Percentiles rank a stretch among this genome's conserved stretches.
phyloP scores from a whole-genome alignment of 345 rosid genomes.

The Pseudoturritis turrita region DNA sequence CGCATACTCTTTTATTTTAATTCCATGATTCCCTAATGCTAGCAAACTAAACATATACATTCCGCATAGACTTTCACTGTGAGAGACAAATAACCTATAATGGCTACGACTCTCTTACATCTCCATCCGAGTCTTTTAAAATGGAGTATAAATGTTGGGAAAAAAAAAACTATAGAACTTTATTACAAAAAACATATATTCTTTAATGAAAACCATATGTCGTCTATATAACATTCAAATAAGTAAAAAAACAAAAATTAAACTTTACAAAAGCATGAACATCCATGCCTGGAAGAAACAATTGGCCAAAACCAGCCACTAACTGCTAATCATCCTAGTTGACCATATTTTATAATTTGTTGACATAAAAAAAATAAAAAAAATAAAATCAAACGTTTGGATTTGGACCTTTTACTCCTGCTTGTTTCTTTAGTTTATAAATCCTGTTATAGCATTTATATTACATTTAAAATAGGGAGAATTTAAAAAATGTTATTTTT shows the following conservation, averaged over 20 bases:
- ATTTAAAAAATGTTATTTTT: too few species aligned
- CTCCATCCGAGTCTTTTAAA: not conserved
- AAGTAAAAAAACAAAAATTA: not conserved
- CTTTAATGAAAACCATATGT: not conserved
- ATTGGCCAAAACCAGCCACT: conserved; percentile 4
- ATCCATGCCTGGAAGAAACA: not conserved
- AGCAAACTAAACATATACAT: not conserved
- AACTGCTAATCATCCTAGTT: conserved; percentile 4
- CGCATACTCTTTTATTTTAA: not conserved
- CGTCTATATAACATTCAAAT: not conserved
- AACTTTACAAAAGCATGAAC: conserved; percentile 8
- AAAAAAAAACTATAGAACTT: not conserved
- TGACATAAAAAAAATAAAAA: too few species aligned
- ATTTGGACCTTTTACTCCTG: too few species aligned
- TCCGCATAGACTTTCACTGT: not conserved
- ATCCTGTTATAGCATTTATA: too few species aligned
- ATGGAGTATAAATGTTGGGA: too few species aligned
- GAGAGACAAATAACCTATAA: not conserved
- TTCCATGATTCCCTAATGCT: not conserved
- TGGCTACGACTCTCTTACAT: not conserved
- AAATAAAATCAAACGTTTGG: too few species aligned
- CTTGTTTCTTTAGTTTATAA: too few species aligned
- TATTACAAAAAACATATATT: not conserved
- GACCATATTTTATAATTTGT: not conserved
- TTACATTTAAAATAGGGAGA: too few species aligned